Conservation (phyloP, 2,329 filamentous ascomycete genomes). For the Verticillium klebahnii region DNA sequence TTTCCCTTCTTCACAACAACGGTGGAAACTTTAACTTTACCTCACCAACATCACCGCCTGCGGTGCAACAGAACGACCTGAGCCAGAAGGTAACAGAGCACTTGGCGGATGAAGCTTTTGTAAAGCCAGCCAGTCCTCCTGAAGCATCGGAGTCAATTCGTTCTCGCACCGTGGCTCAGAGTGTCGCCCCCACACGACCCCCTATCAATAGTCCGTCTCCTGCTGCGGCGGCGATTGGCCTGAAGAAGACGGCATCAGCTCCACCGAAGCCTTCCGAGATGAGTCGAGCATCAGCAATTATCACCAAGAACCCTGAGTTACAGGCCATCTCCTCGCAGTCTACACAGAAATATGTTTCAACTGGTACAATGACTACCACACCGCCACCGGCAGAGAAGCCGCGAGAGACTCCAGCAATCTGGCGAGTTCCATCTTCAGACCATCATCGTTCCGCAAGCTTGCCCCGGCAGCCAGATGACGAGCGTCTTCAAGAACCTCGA, state of each 20-base stretch:
- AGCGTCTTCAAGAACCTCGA: conserved; percentile 19
- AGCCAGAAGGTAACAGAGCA: conserved; percentile 68
- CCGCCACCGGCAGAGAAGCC: conserved; percentile 46
- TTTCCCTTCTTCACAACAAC: conserved; percentile 81
- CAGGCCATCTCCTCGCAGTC: conserved; percentile 49
- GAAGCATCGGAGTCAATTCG: conserved; percentile 6
- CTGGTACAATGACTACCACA: conserved; percentile 75
- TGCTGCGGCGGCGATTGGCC: conserved; percentile 17
- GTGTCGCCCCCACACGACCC: conserved; percentile 22
- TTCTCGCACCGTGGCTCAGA: conserved; percentile 13
- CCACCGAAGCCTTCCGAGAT: conserved; percentile 40
- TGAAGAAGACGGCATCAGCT: conserved; percentile 28
- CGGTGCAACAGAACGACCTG: conserved; percentile 49
- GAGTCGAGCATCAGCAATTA: conserved; percentile 60
- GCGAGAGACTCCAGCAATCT: conserved; percentile 24
- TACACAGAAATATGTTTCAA: conserved; percentile 42
- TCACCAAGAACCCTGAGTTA: conserved; percentile 57
- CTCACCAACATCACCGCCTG: conserved; percentile 40
- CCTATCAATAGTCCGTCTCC: conserved; percentile 15
- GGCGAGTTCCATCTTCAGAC: conserved; percentile 15
- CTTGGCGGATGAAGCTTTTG: conserved; percentile 82
- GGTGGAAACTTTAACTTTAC: conserved; percentile 83
- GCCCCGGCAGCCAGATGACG: conserved; percentile 18
- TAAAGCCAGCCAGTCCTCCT: conserved; percentile 27
- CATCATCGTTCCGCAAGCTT: conserved; percentile 21